Conservation (phyloP, 257 asterid genomes). For the Cynanchum wilfordii region DNA sequence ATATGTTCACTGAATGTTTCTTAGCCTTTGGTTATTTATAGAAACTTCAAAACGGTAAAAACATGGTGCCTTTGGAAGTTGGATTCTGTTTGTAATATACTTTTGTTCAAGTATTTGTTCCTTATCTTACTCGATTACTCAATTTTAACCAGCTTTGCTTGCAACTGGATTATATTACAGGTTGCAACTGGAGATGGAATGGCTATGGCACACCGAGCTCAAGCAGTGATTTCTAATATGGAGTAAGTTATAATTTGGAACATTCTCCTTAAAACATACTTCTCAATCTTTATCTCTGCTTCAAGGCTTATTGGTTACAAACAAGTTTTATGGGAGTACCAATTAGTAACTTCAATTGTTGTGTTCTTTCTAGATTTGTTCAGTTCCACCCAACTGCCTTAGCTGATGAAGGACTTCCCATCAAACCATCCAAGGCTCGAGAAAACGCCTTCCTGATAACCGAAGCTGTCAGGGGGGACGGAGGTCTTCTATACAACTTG, state of each 20-base stretch:
- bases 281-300: not conserved
- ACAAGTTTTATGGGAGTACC: not conserved
- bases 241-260: slow-evolving; percentile 58
- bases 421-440: slow-evolving; percentile 55
- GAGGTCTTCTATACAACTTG: slow-evolving; percentile 84
- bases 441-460: slow-evolving; percentile 88
- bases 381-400: slow-evolving; percentile 99
- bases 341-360: slow-evolving; percentile 2
- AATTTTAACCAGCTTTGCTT: not conserved
- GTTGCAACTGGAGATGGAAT: slow-evolving; percentile 99
- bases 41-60: not conserved
- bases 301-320: not conserved
- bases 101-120: not conserved
- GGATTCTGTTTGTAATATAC: not conserved
- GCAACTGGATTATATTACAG: slow-evolving; percentile 26
- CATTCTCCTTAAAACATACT: slow-evolving; percentile 10
- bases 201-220: slow-evolving; percentile 97
- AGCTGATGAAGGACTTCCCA: slow-evolving; percentile 94
- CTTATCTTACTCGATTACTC: not conserved
- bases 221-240: slow-evolving; percentile 94
- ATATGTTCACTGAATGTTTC: not conserved
- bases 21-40: not conserved
- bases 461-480: slow-evolving; percentile 97
- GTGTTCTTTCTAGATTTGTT: slow-evolving; percentile 59
- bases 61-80: not conserved